A percentile compares a stretch with the other conserved stretches of the same genome.
These are phyloP conservation scores for Scutellaria galericulata DNA, from an alignment of 257 asterid genomes.

Conservation along the genomic window DNA sequence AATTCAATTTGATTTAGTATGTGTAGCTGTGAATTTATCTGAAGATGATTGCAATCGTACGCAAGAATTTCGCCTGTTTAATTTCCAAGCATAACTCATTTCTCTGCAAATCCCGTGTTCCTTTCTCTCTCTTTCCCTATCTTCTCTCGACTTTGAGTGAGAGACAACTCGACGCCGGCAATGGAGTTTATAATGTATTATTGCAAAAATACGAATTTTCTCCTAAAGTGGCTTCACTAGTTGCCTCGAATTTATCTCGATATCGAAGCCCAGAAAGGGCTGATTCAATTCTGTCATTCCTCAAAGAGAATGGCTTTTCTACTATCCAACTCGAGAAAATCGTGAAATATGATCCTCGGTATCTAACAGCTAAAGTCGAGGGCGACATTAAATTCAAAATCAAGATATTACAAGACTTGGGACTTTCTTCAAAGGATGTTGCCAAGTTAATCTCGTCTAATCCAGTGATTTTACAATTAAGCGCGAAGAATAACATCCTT, in stretches of 20 bases:
- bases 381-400: constrained; percentile 45
- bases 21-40: neutral
- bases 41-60: constrained; percentile 30
- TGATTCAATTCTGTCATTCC: constrained; percentile 36
- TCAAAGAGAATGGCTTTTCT: constrained; percentile 49
- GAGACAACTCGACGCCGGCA: neutral
- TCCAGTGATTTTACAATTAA: constrained; percentile 36
- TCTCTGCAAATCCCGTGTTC: constrained; percentile 9
- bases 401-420: constrained; percentile 45
- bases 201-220: constrained; percentile 36
- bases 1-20: neutral
- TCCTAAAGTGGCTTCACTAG: constrained; percentile 25
- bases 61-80: constrained; percentile 26
- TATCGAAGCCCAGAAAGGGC: constrained; percentile 26
- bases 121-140: constrained; percentile 5
- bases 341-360: constrained; percentile 8
- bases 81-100: neutral
- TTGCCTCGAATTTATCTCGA: constrained; percentile 13
- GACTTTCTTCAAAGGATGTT: constrained; percentile 35
- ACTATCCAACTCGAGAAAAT: constrained; percentile 34
- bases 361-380: constrained; percentile 31
- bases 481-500: constrained; percentile 17
- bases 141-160: constrained; percentile 26
- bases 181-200: constrained; percentile 20
- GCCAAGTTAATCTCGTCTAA: constrained; percentile 32